Conservation (phyloP, 2,329 filamentous ascomycete species). For the Fusarium cyanostomum region DNA sequence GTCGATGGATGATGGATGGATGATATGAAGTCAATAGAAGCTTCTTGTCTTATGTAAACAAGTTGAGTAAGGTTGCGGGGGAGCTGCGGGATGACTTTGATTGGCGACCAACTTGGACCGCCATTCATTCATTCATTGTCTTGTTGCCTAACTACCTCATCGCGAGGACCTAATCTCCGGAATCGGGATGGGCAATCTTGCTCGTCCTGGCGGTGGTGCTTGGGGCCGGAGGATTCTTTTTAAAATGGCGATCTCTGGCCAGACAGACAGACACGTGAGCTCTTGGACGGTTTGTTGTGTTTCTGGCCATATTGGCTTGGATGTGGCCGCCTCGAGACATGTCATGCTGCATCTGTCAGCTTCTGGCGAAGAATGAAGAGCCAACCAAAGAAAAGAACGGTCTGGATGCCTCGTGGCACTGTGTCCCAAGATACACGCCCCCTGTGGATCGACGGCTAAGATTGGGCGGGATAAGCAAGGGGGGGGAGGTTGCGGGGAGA, state of each 20-base stretch:
- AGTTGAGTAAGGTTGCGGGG: conserved; percentile 12
- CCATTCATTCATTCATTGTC: not conserved
- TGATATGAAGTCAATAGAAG: conserved; percentile 17
- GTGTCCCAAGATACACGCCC: not conserved
- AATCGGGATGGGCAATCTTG: not conserved
- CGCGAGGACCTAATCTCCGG: conserved; percentile 16
- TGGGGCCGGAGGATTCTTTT: not conserved
- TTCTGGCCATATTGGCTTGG: conserved; percentile 25
- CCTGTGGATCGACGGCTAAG: not conserved
- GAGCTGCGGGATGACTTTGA: not conserved
- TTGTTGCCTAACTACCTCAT: not conserved
- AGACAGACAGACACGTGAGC: too few relatives aligned
- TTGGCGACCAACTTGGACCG: conserved; percentile 1
- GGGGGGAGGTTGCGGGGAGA: not conserved
- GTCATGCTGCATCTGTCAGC: conserved; percentile 16
- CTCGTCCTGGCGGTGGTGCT: not conserved
- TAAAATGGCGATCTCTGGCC: conserved; percentile 27
- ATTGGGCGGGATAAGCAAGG: conserved; percentile 11
- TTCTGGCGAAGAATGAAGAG: not conserved
- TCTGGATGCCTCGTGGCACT: not conserved
- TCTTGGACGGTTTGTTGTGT: conserved; percentile 1
- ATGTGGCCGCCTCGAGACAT: conserved; percentile 30
- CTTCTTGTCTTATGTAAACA: conserved; percentile 14
- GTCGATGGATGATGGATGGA: not conserved
- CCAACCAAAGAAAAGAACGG: not conserved